Conservation (phyloP, 371 early-diverging fungal genomes). For the Mucor saturninus region DNA sequence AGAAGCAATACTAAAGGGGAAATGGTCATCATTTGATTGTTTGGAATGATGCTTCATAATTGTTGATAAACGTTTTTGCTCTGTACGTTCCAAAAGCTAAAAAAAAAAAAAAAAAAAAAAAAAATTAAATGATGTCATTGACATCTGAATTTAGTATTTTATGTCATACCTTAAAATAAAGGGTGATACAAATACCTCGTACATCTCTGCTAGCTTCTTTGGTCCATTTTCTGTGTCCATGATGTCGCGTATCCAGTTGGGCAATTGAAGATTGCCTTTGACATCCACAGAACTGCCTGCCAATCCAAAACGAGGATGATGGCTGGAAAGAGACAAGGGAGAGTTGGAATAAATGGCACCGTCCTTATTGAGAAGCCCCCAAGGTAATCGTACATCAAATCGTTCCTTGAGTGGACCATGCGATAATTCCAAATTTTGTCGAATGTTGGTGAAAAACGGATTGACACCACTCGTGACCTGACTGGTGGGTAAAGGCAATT, state of each 20-base stretch:
- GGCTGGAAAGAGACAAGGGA: neutral
- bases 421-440: conserved; percentile 42
- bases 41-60: conserved; percentile 50
- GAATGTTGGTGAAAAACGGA: conserved; percentile 44
- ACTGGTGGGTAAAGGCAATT: conserved; percentile 7
- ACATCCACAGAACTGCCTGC: conserved; percentile 25
- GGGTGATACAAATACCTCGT: conserved; percentile 26
- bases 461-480: conserved; percentile 9
- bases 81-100: conserved; percentile 52
- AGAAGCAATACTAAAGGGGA: conserved; percentile 55
- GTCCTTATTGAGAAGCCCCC: conserved; percentile 7
- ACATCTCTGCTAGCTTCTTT: conserved; percentile 31
- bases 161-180: neutral
- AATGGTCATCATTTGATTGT: conserved; percentile 17
- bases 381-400: conserved; percentile 34
- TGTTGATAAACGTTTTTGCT: conserved; percentile 57
- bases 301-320: conserved; percentile 27
- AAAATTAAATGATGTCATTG: conserved; percentile 18
- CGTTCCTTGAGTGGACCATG: conserved; percentile 38
- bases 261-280: conserved; percentile 23
- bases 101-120: neutral
- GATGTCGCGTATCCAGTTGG: conserved; percentile 25
- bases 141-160: conserved; percentile 3
- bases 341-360: neutral
- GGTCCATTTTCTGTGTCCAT: conserved; percentile 26